phyloP scores from a whole-genome alignment of 1,284 basidiomycete species.

The Takashimella tepidaria region DNA sequence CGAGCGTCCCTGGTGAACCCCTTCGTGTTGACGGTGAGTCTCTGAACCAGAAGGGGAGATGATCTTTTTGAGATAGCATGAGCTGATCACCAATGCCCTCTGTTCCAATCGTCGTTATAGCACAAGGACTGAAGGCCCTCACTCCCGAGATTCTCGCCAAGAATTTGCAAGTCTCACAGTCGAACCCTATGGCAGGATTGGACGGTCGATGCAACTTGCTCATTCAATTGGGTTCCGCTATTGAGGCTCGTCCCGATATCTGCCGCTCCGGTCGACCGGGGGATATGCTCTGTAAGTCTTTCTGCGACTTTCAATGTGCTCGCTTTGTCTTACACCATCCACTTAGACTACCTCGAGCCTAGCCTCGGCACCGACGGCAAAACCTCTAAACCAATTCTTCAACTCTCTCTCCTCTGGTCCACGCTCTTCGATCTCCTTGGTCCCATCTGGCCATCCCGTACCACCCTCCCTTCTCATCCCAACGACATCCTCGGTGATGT shows the following conservation, averaged over 20 bases:
- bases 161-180: conserved; percentile 70
- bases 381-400: conserved; percentile 40
- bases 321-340: background rate
- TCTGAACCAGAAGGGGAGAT: background rate
- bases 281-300: conserved; percentile 63
- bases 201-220: conserved; percentile 78
- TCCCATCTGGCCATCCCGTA: conserved; percentile 82
- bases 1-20: conserved; percentile 59
- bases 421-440: conserved; percentile 75
- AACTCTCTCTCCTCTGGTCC: conserved; percentile 70
- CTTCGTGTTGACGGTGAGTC: conserved; percentile 69
- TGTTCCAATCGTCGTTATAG: conserved; percentile 47
- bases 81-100: conserved; percentile 8
- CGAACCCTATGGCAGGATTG: conserved; percentile 85
- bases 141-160: conserved; percentile 59
- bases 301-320: background rate
- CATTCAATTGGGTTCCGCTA: conserved; percentile 63
- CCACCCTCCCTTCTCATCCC: conserved; percentile 52
- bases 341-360: conserved; percentile 25
- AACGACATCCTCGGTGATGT: conserved; percentile 77
- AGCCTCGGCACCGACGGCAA: conserved; percentile 11
- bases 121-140: conserved; percentile 63
- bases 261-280: conserved; percentile 70
- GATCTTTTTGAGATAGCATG: too few species aligned
- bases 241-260: conserved; percentile 59